Conservation (phyloP, 73 alveolate genomes). For the Paramecium bursaria region DNA sequence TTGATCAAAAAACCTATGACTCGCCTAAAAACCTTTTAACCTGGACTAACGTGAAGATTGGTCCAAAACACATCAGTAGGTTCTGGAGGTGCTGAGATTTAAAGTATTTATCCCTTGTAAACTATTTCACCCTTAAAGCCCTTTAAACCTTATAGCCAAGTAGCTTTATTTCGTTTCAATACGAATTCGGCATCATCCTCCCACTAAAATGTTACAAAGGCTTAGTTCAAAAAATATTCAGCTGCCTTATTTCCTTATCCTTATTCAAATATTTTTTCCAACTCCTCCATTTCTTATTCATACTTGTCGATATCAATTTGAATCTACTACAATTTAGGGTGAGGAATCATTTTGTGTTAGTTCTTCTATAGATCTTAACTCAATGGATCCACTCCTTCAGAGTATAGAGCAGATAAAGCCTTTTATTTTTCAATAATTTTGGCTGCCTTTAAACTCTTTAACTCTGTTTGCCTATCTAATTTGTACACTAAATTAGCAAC, state of each 20-base stretch:
- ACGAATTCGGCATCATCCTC: slow-evolving; percentile 55
- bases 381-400: slow-evolving; percentile 16
- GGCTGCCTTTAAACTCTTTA: neutral
- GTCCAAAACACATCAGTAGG: slow-evolving; percentile 90
- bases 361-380: neutral
- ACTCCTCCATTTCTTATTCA: slow-evolving; percentile 37
- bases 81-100: slow-evolving; percentile 81
- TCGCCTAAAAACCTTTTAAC: slow-evolving; percentile 55
- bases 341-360: neutral
- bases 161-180: neutral
- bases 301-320: slow-evolving; percentile 3
- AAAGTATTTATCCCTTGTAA: slow-evolving; percentile 55
- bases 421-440: slow-evolving; percentile 29
- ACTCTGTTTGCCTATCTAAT: slow-evolving; percentile 1
- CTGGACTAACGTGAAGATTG: slow-evolving; percentile 68
- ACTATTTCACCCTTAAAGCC: slow-evolving; percentile 41
- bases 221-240: slow-evolving; percentile 62
- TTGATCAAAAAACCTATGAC: slow-evolving; percentile 64
- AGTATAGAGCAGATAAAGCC: neutral
- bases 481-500: slow-evolving; percentile 28
- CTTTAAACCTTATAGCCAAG: neutral
- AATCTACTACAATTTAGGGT: neutral
- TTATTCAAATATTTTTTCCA: slow-evolving; percentile 29
- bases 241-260: slow-evolving; percentile 36
- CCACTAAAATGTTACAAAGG: slow-evolving; percentile 65